Evolutionary conservation across 1,139 yeast genomes (phyloP), one percentile per base, ranked within the genome.

Genomic region (Blastobotrys malaysiensis): DNA sequence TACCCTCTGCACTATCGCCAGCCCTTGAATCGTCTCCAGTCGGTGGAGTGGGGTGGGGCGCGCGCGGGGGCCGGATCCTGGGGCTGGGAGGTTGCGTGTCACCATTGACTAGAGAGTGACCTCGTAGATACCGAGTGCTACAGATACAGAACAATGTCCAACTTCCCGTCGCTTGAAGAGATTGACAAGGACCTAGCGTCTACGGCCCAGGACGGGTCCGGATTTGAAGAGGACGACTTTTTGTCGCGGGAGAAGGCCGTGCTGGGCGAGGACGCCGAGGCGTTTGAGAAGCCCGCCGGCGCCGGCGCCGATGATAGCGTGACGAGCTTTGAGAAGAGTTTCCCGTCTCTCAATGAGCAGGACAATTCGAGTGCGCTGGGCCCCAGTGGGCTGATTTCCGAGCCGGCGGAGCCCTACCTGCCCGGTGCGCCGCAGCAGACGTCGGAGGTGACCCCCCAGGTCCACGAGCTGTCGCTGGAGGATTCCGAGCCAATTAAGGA

Each of bases 221-320:
- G 62, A 56, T 78, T 79, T 51, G 73, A 69, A 51, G 75, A 67
- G 53, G 76, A 69, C 52, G 96, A 90, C 71, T 88, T 91, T 67
- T 75, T 89, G 59, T 77, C 89, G 48, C 83, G 98, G 66, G 98
- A 91, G 72, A 82, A 84, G 69, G 95, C 88, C 59, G 77, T 86
- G 45, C 73, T 90, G 9, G 97, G 97, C 14, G 91, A 84, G 59
- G 83, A 78, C 56, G 77, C 77, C 43, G 77, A 75, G 46, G 90
- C 85, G 64, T 88, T 88, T 72, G 89, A 79, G 50, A 82, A 81
- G 57, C 22, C 31, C 1, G 21, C 27, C 5, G 93, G 84, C 63
- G 74, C 73, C 16, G 81, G 77, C 5, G 73, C 76, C n/a, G 77
- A 71, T 22, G 83, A 80, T 53, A 85, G 80, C 60, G 88, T 82